A percentile compares a stretch with the other conserved stretches of the same genome.
Conservation (phyloP, 495 filamentous ascomycete genomes). For the Lineolata rhizophorae region DNA sequence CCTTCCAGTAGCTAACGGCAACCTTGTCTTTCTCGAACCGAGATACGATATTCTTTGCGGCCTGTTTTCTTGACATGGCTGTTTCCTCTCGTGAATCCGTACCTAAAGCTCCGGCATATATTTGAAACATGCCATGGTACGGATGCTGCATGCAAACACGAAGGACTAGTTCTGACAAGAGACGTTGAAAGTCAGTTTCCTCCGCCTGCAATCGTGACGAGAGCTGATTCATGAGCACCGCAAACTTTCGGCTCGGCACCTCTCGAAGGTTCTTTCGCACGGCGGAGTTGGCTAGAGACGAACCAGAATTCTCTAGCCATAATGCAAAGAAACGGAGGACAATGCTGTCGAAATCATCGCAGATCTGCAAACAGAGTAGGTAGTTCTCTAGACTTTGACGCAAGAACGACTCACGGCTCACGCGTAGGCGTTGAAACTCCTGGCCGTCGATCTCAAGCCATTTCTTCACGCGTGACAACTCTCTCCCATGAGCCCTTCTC, state of each 20-base stretch:
- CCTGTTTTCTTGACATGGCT: slow-evolving; percentile 45
- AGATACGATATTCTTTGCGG: slow-evolving; percentile 43
- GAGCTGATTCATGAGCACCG: slow-evolving; percentile 82
- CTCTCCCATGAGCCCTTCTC: slow-evolving; percentile 22
- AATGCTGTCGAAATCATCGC: slow-evolving; percentile 73
- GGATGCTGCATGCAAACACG: slow-evolving; percentile 81
- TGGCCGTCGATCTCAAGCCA: slow-evolving; percentile 80
- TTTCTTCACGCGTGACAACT: slow-evolving; percentile 40
- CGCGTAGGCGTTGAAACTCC: slow-evolving; percentile 57
- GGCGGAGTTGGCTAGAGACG: slow-evolving; percentile 48
- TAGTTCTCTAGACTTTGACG: slow-evolving; percentile 87
- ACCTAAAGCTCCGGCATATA: slow-evolving; percentile 51
- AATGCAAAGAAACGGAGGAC: slow-evolving; percentile 84
- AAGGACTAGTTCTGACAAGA: slow-evolving; percentile 48
- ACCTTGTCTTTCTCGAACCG: slow-evolving; percentile 29
- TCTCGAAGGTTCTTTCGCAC: slow-evolving; percentile 43
- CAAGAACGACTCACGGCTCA: slow-evolving; percentile 58
- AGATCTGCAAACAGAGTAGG: slow-evolving; percentile 59
- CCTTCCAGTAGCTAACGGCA: slow-evolving; percentile 31
- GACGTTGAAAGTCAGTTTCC: slow-evolving; percentile 42
- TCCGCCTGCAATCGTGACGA: slow-evolving; percentile 68
- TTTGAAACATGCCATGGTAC: slow-evolving; percentile 89
- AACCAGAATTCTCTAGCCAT: slow-evolving; percentile 69
- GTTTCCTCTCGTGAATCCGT: slow-evolving; percentile 35
- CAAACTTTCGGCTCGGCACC: slow-evolving; percentile 83